Base-by-base conservation (phyloP, 495 filamentous ascomycete species). In the Patellaria atrata region DNA sequence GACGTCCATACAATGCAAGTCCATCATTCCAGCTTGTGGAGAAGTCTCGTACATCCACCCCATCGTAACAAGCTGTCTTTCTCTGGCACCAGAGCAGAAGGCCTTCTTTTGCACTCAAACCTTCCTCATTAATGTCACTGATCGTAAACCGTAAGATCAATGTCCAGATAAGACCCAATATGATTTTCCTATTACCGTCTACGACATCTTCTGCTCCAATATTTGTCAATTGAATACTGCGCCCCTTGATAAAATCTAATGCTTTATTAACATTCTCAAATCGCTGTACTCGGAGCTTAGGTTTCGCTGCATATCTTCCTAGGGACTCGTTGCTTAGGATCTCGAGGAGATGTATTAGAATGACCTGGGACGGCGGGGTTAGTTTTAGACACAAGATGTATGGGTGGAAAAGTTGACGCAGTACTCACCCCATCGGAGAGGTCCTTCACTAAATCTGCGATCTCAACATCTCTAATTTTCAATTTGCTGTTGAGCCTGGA, bases 211-310 rank as follows among this genome's bases (percentile, higher is more conserved):
- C 89, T 1, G 89, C 89, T 30, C 89, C 89, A 46, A 96, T 96
- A 49, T 97, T 97, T 39, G 83, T 93, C 77, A 96, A 82, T 52
- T 91, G 84, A 33, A 97, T 96, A 16, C 82, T 75, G 45, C 83
- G 67, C 17, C 76, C 74, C 52, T 82, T 86, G 60, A 97, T 84
- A 50, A 83, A 96, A 55, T 94, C 77, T 43, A 97, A 71, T 23
- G 82, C 79, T 44, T 82, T 78, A 59, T 97, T 96, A 57, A 89
- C 89, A 70, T 97, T 97, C 61, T 97, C 89, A 64, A 94, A 94
- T 47, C 79, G 76, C 60, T 97, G 89, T 40, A 97, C 91, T 27
- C 89, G 84, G 41, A 97, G 68, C 60, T 92, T 93, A 15, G 89
- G 89, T 47, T 82, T 83, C 27, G 85, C 78, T 32, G 89, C 89